phyloP scores from a whole-genome alignment of 2,329 filamentous ascomycete genomes.

The Pseudopithomyces chartarum region DNA sequence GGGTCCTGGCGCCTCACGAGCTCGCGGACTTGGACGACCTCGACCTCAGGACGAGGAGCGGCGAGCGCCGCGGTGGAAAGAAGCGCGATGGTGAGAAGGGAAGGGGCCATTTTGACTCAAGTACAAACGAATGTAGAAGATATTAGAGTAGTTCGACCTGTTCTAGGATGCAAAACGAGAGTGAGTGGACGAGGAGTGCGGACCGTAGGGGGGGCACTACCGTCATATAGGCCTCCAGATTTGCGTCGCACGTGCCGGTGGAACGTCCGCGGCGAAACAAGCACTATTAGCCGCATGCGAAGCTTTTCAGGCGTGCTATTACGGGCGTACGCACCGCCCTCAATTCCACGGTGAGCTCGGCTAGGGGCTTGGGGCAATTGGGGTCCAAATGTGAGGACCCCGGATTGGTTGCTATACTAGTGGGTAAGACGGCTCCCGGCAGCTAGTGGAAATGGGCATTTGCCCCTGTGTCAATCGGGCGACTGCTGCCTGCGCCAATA shows the following conservation, averaged over 20 bases:
- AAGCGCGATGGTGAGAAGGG: conserved; percentile 1
- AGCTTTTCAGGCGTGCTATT: conserved; percentile 1
- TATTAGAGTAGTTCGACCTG: background rate
- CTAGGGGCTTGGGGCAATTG: background rate
- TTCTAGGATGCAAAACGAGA: background rate
- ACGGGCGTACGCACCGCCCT: conserved; percentile 2
- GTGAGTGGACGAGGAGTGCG: background rate
- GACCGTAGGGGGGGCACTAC: background rate
- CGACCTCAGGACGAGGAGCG: conserved; percentile 2
- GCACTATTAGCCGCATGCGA: background rate
- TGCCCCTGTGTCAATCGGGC: too few species aligned
- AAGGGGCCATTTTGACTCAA: conserved; percentile 5
- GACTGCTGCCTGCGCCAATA: too few species aligned
- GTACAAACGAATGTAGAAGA: background rate
- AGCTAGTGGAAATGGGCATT: too few species aligned
- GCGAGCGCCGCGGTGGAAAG: conserved; percentile 8
- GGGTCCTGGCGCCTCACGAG: conserved; percentile 3
- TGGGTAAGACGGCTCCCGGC: too few species aligned
- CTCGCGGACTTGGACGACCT: conserved; percentile 13
- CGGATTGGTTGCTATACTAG: too few species aligned
- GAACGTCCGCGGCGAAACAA: background rate
- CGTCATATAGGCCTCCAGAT: background rate
- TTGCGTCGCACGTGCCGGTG: background rate
- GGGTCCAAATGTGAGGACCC: background rate
- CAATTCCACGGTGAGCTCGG: background rate